Evolutionary conservation across 2,329 filamentous ascomycete species (phyloP).

Genomic region (Albophoma yamanashiensis): DNA sequence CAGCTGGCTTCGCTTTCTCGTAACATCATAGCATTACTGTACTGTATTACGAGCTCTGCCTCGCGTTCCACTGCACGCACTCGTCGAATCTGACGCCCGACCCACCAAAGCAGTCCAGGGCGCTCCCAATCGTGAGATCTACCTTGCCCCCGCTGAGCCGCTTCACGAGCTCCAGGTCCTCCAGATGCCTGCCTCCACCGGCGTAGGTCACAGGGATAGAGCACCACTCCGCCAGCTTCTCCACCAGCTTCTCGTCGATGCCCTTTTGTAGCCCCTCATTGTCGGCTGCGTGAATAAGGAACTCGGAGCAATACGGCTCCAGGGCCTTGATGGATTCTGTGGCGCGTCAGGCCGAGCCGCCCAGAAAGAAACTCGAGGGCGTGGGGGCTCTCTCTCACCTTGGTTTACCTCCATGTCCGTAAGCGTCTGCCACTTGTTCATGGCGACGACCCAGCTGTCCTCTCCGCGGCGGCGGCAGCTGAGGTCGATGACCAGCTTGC

Average conservation of each 20-base stretch:
- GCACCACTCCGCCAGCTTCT: slow-evolving; percentile 72
- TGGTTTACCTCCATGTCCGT: slow-evolving; percentile 90
- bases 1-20: too few species aligned
- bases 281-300: slow-evolving; percentile 93
- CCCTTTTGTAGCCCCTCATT: slow-evolving; percentile 90
- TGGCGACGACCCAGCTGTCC: slow-evolving; percentile 87
- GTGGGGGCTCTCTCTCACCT: slow-evolving; percentile 39
- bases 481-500: slow-evolving; percentile 85
- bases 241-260: slow-evolving; percentile 77
- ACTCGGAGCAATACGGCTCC: slow-evolving; percentile 90
- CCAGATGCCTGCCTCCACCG: slow-evolving; percentile 74
- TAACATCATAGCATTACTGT: neutral
- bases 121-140: slow-evolving; percentile 92
- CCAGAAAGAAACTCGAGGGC: neutral
- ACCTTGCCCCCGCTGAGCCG: slow-evolving; percentile 68
- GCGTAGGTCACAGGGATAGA: slow-evolving; percentile 92
- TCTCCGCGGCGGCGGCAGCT: slow-evolving; percentile 70
- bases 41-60: slow-evolving; percentile 20
- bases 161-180: slow-evolving; percentile 76
- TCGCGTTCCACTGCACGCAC: slow-evolving; percentile 76
- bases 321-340: slow-evolving; percentile 72
- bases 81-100: slow-evolving; percentile 78
- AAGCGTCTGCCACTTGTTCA: slow-evolving; percentile 98
- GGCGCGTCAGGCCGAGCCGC: neutral
- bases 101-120: slow-evolving; percentile 91